Conservation (phyloP, 768 basidiomycete genomes). For the Termitomyces sp. region DNA sequence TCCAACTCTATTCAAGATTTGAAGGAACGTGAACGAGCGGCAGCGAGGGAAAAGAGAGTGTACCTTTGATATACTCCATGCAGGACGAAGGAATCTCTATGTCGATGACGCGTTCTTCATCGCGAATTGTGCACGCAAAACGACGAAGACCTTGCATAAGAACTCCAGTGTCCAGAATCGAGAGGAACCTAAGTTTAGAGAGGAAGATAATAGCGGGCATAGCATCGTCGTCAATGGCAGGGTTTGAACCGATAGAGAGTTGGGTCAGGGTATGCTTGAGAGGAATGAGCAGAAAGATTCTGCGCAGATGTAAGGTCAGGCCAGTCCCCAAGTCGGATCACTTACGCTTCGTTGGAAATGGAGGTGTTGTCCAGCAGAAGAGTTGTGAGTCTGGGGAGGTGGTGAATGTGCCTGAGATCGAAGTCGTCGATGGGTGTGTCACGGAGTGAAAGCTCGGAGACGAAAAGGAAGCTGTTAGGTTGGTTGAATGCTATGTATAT, state of each 20-base stretch:
- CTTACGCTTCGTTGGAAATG: slow-evolving; percentile 62
- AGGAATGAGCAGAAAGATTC: slow-evolving; percentile 54
- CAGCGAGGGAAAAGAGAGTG: slow-evolving; percentile 10
- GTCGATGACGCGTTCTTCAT: slow-evolving; percentile 37
- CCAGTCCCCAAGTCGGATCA: neutral
- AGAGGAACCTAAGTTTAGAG: slow-evolving; percentile 43
- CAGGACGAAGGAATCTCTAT: slow-evolving; percentile 53
- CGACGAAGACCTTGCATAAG: slow-evolving; percentile 56
- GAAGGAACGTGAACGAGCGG: neutral
- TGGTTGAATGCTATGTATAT: slow-evolving; percentile 42
- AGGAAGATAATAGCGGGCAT: slow-evolving; percentile 52
- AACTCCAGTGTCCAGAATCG: slow-evolving; percentile 50
- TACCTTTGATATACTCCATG: slow-evolving; percentile 52
- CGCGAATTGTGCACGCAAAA: slow-evolving; percentile 26
- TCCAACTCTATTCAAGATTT: slow-evolving; percentile 35
- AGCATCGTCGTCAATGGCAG: slow-evolving; percentile 50
- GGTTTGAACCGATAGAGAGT: slow-evolving; percentile 52
- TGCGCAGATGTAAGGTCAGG: slow-evolving; percentile 19
- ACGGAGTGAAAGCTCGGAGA: slow-evolving; percentile 48
- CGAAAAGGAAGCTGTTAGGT: slow-evolving; percentile 46
- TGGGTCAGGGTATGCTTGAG: slow-evolving; percentile 50
- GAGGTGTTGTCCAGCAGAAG: slow-evolving; percentile 49
- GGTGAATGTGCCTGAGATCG: slow-evolving; percentile 49
- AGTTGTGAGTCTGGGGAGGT: slow-evolving; percentile 44
- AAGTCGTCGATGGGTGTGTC: slow-evolving; percentile 41